Conservation (phyloP, 495 filamentous ascomycete species). For the Amniculicola lignicola region DNA sequence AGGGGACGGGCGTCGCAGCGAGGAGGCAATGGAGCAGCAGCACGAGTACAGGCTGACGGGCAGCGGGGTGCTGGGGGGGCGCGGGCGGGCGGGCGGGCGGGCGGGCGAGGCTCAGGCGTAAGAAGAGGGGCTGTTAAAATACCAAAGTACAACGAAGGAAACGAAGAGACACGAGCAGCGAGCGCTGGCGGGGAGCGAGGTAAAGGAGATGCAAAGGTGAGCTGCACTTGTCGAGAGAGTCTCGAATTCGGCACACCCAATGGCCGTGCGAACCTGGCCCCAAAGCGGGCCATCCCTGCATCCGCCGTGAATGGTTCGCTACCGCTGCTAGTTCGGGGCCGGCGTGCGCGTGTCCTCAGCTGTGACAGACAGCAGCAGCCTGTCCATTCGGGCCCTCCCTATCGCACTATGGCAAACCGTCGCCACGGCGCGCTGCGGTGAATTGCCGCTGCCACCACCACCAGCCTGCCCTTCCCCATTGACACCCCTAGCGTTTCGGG, state of each 20-base stretch:
- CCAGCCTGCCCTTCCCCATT: neutral
- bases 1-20: slow-evolving; percentile 17
- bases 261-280: neutral
- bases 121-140: slow-evolving; percentile 27
- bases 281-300: neutral
- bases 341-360: neutral
- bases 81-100: neutral
- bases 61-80: neutral
- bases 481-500: slow-evolving; percentile 22
- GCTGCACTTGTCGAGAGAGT: neutral
- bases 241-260: neutral
- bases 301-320: neutral
- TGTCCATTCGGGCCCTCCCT: too few species aligned
- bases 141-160: slow-evolving; percentile 33
- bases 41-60: too few species aligned
- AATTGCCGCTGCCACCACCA: neutral
- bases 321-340: neutral
- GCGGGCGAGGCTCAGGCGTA: slow-evolving; percentile 8
- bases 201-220: slow-evolving; percentile 6
- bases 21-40: neutral
- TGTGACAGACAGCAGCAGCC: too few species aligned
- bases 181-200: slow-evolving; percentile 7
- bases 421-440: neutral
- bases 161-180: slow-evolving; percentile 9
- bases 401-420: too few species aligned